Conservation (phyloP, 2,329 filamentous ascomycete species). For the Aspergillus fructus region DNA sequence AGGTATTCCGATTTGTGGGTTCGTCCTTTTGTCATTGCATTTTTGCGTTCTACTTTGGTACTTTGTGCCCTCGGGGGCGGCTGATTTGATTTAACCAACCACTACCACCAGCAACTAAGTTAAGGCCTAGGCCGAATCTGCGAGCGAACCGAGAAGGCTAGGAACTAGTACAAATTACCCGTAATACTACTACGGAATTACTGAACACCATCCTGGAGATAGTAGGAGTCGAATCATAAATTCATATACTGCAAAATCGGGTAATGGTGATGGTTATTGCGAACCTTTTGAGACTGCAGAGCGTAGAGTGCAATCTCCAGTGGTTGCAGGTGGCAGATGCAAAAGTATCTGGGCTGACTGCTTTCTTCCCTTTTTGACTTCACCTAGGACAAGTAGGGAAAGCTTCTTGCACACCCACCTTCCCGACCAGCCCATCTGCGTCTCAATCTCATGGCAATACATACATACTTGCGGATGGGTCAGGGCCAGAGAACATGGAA, state of each 20-base stretch:
- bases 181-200: too few relatives aligned
- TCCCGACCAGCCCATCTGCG: too few relatives aligned
- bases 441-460: too few relatives aligned
- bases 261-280: background rate
- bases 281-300: background rate
- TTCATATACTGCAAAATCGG: too few relatives aligned
- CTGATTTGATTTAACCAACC: background rate
- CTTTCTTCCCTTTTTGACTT: background rate
- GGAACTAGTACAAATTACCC: background rate
- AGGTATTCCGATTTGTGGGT: background rate
- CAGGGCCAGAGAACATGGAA: too few relatives aligned
- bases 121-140: background rate
- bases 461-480: too few relatives aligned
- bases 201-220: background rate
- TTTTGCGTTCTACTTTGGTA: background rate
- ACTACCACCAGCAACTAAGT: background rate
- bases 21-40: background rate
- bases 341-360: background rate
- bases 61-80: background rate
- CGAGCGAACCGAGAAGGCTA: background rate
- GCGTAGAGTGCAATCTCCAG: background rate
- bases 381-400: background rate
- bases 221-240: background rate
- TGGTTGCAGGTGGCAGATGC: too few relatives aligned
- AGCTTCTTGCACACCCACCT: background rate